Evolutionary conservation across 129 eudicot genomes (phyloP), one percentile per base, ranked within the genome.

Genomic region (Dittrichia graveolens): DNA sequence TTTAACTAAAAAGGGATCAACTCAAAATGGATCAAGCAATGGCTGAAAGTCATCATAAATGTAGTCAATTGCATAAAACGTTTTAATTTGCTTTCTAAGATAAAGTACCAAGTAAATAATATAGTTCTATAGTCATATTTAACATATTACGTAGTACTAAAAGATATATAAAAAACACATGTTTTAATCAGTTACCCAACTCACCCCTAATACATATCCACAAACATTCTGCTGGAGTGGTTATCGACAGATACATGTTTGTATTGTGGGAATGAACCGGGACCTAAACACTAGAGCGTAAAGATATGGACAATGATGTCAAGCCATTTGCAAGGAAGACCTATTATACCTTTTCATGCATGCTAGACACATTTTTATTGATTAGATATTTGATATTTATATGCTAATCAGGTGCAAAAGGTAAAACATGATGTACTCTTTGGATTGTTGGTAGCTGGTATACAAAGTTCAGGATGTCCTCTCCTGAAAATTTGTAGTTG

Each of bases 351-450:
- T 2, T 46, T 76, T 58, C 47, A 61, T 63, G 56, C 45, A 73
- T 6, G 7, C n/a, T n/a, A n/a, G n/a, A n/a, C n/a, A n/a, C n/a
- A n/a, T n/a, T n/a, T 37, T 19, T 71, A 60, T 8, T 71, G 49
- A 54, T 66, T 31, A 57, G 50, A 42, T 49, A 4, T 67, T 54
- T 59, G 47, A 3, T 62, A 7, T 60, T n/a, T 45, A 16, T 65
- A 10, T 75, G 40, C 42, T 76, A 52, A 80, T 70, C 94, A 93
- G 98, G 96, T 93, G 42, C 82, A 69, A 42, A 82, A 87, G 76
- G 95, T 89, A 57, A 93, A 93, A 44, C 98, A 96, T 52, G 98
- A 93, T 83, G 98, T 89, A 45, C 96, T 93, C 80, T 87, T 92
- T 69, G 98, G 98, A 50, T 76, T 92, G 79, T 89, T 96, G 67